Evolutionary conservation across 2,329 filamentous ascomycete species (phyloP).

Genomic region (Penicillium sp.): DNA sequence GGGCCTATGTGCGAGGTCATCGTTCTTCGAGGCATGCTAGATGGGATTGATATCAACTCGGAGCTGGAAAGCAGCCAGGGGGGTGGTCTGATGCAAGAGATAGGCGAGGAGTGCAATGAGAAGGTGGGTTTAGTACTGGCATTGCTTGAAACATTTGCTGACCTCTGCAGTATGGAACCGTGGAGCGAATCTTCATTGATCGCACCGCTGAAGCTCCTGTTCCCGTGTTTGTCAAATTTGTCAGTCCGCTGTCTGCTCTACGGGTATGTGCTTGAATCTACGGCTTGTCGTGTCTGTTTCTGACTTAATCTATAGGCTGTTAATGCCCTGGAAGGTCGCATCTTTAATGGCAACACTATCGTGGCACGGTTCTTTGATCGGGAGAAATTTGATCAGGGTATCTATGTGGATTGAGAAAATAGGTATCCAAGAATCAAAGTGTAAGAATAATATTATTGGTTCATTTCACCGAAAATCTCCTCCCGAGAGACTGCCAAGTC

Average conservation of each 20-base stretch:
- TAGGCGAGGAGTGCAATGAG: constrained; percentile 87
- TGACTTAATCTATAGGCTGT: constrained; percentile 63
- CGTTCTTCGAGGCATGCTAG: constrained; percentile 79
- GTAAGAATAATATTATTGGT: neutral
- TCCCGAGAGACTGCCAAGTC: neutral
- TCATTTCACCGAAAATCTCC: too few relatives aligned
- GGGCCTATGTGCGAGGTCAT: constrained; percentile 80
- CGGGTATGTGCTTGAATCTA: constrained; percentile 60
- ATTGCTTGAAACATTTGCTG: neutral
- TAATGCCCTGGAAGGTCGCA: constrained; percentile 80
- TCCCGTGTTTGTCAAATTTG: constrained; percentile 92
- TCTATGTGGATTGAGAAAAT: constrained; percentile 45
- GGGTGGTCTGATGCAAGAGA: constrained; percentile 78
- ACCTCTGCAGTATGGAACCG: constrained; percentile 68
- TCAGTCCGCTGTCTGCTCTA: constrained; percentile 77
- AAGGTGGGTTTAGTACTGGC: constrained; percentile 55
- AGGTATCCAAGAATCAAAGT: too few relatives aligned
- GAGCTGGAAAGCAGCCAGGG: constrained; percentile 68
- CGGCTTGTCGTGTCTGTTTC: neutral
- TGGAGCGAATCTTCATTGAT: constrained; percentile 78
- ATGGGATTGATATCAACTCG: constrained; percentile 76
- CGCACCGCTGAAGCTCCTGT: constrained; percentile 53
- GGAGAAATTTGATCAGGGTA: constrained; percentile 76
- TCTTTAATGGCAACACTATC: constrained; percentile 86
- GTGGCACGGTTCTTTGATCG: constrained; percentile 78